phyloP scores from a whole-genome alignment of 164 flowering plant genomes.

The Vitis amurensis region DNA sequence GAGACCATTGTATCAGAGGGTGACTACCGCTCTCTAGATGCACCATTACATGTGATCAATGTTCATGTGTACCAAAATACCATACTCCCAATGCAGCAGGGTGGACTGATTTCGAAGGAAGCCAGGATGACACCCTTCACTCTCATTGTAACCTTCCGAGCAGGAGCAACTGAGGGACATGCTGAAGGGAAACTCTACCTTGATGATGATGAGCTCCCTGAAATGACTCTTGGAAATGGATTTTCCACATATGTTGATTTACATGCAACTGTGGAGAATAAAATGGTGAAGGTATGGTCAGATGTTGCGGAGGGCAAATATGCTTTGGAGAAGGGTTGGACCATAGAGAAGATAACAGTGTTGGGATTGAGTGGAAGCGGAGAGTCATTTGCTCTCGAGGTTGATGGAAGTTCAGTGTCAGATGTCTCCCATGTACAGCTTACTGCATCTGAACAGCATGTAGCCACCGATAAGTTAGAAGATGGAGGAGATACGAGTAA shows the following conservation, averaged over 20 bases:
- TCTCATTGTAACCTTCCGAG: conserved; percentile 63
- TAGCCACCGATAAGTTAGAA: conserved; percentile 26
- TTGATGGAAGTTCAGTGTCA: conserved; percentile 36
- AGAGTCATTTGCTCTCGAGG: conserved; percentile 30
- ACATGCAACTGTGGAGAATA: conserved; percentile 39
- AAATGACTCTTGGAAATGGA: conserved; percentile 64
- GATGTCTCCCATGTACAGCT: conserved; percentile 26
- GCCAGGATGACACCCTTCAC: conserved; percentile 68
- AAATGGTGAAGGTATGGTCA: conserved; percentile 62
- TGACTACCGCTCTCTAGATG: conserved; percentile 53
- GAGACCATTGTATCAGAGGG: conserved; percentile 40
- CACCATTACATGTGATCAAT: conserved; percentile 69
- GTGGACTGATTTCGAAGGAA: conserved; percentile 63
- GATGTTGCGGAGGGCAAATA: conserved; percentile 58
- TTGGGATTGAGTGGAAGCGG: conserved; percentile 54
- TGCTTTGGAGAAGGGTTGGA: conserved; percentile 49
- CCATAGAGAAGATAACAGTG: conserved; percentile 50
- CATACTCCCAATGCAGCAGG: conserved; percentile 81
- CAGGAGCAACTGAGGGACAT: conserved; percentile 40
- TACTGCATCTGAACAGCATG: conserved; percentile 25
- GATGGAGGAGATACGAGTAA: conserved; percentile 32
- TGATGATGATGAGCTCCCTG: conserved; percentile 69
- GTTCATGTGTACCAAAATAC: conserved; percentile 77
- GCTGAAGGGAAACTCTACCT: conserved; percentile 61
- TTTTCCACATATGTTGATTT: conserved; percentile 51